Evolutionary conservation across 73 alveolate species (phyloP), one percentile per base, ranked within the genome.

Genomic region (Paramecium caudatum): DNA sequence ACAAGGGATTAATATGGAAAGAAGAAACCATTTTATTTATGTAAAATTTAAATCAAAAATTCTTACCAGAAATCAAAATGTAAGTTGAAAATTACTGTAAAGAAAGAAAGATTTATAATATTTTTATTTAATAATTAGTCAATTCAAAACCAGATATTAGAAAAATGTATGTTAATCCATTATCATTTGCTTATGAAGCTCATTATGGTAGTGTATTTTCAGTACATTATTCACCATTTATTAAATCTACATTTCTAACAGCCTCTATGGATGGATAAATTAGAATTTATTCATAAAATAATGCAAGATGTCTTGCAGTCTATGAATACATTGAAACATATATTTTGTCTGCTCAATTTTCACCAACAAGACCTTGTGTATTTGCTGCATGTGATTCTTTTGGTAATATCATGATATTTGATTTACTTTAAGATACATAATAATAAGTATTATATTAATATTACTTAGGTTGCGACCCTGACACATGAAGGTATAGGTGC

Each of bases 281-380:
- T 7, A 62, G 94, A 41, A 36, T 74, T 7, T 74, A 74, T 74
- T 10, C 6, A 16, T 5, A 19, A 16, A 37, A 74, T 16, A 49
- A 61, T 10, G 47, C 90, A 12, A 81, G 95, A 83, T 91, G 94
- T 46, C 63, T 95, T 4, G 90, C 94, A 5, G 70, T 74, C 5
- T 94, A 85, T 68, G 98, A 95, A 70, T 95, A 95, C 15, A 90
- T 91, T 25, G 91, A 90, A 16, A 92, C 93, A 70, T 95, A 90
- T 25, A 78, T 95, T 34, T 46, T 82, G 39, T 93, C 74, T 43
- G 95, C 95, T 6, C 80, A 88, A 17, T 95, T 91, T 85, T 93
- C 97, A 13, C 97, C 97, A 0, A 81, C 93, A 19, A 65, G 98
- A 33, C 96, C 98, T 33, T 65, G 96, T 13, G 98, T 95, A 3